Base-by-base conservation (phyloP, 306 rosid species). In the Hippophae tibetana region DNA sequence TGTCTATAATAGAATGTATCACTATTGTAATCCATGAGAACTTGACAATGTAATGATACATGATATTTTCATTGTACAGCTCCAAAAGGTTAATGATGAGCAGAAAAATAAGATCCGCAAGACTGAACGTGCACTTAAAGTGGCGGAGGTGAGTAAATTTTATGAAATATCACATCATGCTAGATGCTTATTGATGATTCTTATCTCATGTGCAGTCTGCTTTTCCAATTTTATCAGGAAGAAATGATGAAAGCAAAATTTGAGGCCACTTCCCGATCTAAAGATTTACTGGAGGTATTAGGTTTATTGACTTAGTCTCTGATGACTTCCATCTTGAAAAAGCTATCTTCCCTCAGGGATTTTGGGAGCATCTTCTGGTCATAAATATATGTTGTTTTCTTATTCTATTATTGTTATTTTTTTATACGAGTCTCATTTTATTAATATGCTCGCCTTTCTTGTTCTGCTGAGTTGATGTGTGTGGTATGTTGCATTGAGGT, bases 161-260 rank as follows among this genome's bases (percentile, higher is more conserved):
- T 76, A 59, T 57, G 64, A 25, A 56, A 56, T 55, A 57, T 43
- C 54, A 31, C 61, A 27, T 43, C 43, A n/a, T 67, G 63, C 59
- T 68, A 47, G 78, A 58, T 74, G 54, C 52, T 73, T 68, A 68
- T 66, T 72, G 72, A 52, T 68, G 47, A 52, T 59, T 71, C 65
- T 74, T 10, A 66, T 71, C 65, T 74, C 12, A 66, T 56, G 60
- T 1, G 12, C 25, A 0, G 49, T 56, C 12, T 46, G 31, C 44
- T 31, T 57, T 18, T 40, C n/a, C 27, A 45, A 65, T 52, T 60
- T 41, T 26, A 64, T 69, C 70, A 93, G 99, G 95, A 88, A 77
- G 96, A 88, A 73, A 76, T 86, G 97, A 23, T 79, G 65, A 93
- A 82, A 82, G 95, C 97, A 13, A 88, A 86, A 78, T 58, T 70